These are phyloP conservation scores for Entomortierella chlamydospora DNA, from an alignment of 192 early-diverging fungal genomes.

Conservation along the genomic window DNA sequence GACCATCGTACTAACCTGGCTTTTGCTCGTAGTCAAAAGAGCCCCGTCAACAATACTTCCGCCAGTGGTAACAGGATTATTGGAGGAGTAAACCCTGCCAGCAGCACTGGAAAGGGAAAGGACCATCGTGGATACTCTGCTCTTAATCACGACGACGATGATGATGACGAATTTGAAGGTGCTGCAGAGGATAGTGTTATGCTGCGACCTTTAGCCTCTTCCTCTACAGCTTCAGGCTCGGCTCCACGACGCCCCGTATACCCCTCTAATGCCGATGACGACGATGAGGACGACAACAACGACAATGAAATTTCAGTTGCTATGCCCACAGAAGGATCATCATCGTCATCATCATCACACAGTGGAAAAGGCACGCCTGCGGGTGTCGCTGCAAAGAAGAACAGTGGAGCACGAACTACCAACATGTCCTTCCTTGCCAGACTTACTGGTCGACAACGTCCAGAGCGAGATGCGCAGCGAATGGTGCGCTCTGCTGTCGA, in stretches of 20 bases:
- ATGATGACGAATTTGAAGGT: constrained; percentile 31
- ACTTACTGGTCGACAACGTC: constrained; percentile 31
- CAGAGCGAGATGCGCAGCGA: constrained; percentile 22
- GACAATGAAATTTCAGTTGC: constrained; percentile 35
- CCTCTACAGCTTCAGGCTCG: constrained; percentile 13
- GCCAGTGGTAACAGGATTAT: not conserved
- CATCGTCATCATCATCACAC: constrained; percentile 12
- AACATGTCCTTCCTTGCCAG: constrained; percentile 37
- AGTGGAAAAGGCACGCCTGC: not conserved
- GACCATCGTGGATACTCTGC: constrained; percentile 14
- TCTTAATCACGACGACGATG: constrained; percentile 13
- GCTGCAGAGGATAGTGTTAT: constrained; percentile 30
- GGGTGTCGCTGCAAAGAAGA: not conserved
- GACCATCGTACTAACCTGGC: constrained; percentile 1
- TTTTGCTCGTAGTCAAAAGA: constrained; percentile 16
- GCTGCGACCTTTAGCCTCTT: constrained; percentile 23
- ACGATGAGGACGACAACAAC: constrained; percentile 1
- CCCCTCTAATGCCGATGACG: not conserved
- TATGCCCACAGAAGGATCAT: not conserved
- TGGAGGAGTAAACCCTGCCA: not conserved
- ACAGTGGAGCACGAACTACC: constrained; percentile 23
- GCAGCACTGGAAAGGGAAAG: not conserved
- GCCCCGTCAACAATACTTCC: not conserved
- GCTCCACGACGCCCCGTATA: constrained; percentile 28
- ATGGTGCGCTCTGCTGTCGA: constrained; percentile 44